These are phyloP conservation scores for Wickerhamiella lipophila DNA, from an alignment of 805 yeast genomes.

Conservation along the genomic window DNA sequence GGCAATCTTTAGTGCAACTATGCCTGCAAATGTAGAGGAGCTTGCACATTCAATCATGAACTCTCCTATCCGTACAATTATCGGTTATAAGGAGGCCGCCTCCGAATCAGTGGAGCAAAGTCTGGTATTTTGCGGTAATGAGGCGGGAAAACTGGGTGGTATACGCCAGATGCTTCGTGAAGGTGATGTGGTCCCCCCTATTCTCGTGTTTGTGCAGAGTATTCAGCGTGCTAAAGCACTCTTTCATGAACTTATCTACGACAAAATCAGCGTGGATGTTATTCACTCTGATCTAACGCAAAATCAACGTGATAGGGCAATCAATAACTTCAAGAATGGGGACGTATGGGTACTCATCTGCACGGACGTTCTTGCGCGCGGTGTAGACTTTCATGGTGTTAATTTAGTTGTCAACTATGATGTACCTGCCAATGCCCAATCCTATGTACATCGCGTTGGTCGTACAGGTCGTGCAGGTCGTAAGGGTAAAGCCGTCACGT, in stretches of 20 bases:
- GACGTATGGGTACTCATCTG: constrained; percentile 93
- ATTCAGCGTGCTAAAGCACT: constrained; percentile 89
- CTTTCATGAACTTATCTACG: constrained; percentile 85
- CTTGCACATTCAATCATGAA: constrained; percentile 74
- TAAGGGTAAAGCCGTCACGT: constrained; percentile 75
- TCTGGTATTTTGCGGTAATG: constrained; percentile 77
- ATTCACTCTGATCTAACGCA: constrained; percentile 92
- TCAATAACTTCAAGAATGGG: constrained; percentile 75
- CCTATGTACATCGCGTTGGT: constrained; percentile 95
- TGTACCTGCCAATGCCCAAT: constrained; percentile 86
- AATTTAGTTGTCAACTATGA: constrained; percentile 91
- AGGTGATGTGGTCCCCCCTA: constrained; percentile 86
- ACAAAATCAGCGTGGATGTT: constrained; percentile 83
- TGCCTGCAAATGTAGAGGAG: constrained; percentile 86
- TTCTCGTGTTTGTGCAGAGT: constrained; percentile 80
- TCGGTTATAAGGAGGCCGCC: constrained; percentile 93
- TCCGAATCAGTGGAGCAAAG: constrained; percentile 70
- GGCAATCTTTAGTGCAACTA: constrained; percentile 88
- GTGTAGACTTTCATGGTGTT: constrained; percentile 94
- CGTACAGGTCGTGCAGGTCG: constrained; percentile 96
- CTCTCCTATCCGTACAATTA: constrained; percentile 72
- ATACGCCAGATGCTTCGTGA: constrained; percentile 63
- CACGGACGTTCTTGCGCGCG: constrained; percentile 92
- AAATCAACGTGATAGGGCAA: constrained; percentile 70
- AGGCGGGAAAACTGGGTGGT: constrained; percentile 88